A percentile compares a stretch with the other conserved stretches of the same genome.
These are phyloP conservation scores for Cicer yamashitae DNA, from an alignment of 306 rosid genomes.

Conservation along the genomic window DNA sequence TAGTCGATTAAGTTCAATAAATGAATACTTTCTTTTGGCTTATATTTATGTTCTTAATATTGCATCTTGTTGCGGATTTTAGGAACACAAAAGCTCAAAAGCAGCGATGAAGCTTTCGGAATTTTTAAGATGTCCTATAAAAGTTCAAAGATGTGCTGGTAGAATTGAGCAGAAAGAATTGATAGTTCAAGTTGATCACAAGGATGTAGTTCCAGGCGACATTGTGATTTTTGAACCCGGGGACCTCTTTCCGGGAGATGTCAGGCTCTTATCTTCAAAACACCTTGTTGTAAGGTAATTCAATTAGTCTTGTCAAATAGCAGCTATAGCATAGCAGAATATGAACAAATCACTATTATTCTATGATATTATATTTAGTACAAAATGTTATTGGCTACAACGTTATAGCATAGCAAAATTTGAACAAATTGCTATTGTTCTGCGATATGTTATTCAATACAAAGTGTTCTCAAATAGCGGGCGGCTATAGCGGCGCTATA, in stretches of 20 bases:
- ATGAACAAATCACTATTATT: too few species aligned
- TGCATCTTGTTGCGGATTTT: constrained; percentile 28
- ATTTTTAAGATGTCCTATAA: constrained; percentile 69
- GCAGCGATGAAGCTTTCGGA: constrained; percentile 86
- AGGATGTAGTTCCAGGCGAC: constrained; percentile 86
- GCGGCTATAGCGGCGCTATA: too few species aligned
- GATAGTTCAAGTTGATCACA: constrained; percentile 82
- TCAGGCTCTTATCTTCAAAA: constrained; percentile 75
- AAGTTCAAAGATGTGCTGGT: constrained; percentile 91
- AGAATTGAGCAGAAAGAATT: constrained; percentile 78
- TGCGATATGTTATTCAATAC: too few species aligned
- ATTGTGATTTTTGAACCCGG: constrained; percentile 90
- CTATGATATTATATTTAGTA: too few species aligned
- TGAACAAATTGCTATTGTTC: too few species aligned
- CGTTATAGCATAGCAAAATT: too few species aligned
- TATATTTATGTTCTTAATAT: not conserved
- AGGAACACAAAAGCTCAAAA: constrained; percentile 85
- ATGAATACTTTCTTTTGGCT: not conserved
- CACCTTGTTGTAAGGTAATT: constrained; percentile 84
- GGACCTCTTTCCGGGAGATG: constrained; percentile 86
- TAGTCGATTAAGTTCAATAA: not conserved
- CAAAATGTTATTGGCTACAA: too few species aligned
- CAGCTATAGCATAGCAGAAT: too few species aligned
- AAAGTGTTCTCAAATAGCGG: too few species aligned
- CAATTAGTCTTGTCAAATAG: not conserved